These are phyloP conservation scores for Pontederia paniculata DNA, from an alignment of 176 grass and related monocot species.

Conservation along the genomic window DNA sequence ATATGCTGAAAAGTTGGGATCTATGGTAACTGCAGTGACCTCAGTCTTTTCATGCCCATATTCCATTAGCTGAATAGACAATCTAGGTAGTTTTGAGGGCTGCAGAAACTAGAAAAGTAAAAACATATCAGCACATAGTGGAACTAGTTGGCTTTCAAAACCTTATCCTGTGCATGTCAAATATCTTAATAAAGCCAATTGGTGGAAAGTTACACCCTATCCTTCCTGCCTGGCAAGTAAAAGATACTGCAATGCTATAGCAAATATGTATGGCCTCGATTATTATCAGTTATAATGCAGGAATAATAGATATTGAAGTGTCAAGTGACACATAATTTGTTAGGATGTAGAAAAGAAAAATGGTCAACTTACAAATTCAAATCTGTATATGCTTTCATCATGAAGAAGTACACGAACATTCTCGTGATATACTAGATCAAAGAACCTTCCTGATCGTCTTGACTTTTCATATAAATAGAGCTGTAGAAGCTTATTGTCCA, in stretches of 20 bases:
- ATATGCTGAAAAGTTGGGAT: slow-evolving; percentile 43
- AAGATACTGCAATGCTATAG: too few relatives aligned
- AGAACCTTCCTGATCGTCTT: slow-evolving; percentile 66
- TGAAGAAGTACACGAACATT: slow-evolving; percentile 88
- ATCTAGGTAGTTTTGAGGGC: slow-evolving; percentile 27
- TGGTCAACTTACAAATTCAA: slow-evolving; percentile 66
- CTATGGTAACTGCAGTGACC: slow-evolving; percentile 32
- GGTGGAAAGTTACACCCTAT: too few relatives aligned
- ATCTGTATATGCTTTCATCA: slow-evolving; percentile 92
- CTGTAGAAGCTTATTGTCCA: slow-evolving; percentile 96
- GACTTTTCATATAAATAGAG: slow-evolving; percentile 95
- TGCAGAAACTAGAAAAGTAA: slow-evolving; percentile 12
- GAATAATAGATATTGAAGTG: too few relatives aligned
- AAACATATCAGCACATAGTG: not conserved
- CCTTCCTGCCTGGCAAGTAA: too few relatives aligned
- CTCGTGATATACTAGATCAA: slow-evolving; percentile 93
- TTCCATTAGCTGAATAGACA: slow-evolving; percentile 58
- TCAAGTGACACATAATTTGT: not conserved
- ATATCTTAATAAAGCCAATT: too few relatives aligned
- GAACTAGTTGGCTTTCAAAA: too few relatives aligned
- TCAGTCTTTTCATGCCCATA: slow-evolving; percentile 48
- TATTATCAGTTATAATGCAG: too few relatives aligned
- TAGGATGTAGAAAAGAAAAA: not conserved
- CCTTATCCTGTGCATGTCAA: too few relatives aligned
- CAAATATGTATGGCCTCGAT: too few relatives aligned